phyloP scores from a whole-genome alignment of 2,329 filamentous ascomycete genomes.

The Paraphaeosphaeria sporulosa region DNA sequence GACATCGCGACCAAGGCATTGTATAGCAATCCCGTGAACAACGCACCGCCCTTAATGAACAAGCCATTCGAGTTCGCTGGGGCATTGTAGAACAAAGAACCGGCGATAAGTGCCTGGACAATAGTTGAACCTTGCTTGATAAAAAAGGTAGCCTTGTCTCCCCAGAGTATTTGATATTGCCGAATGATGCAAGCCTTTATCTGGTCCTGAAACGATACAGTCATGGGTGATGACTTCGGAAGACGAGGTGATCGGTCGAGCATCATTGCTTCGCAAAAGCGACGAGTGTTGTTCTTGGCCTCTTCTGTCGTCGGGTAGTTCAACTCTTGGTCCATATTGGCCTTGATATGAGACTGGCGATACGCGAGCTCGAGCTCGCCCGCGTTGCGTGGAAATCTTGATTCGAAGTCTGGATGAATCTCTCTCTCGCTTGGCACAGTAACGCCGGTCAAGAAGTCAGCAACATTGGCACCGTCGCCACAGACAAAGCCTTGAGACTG shows the following conservation, averaged over 20 bases:
- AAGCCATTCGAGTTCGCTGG: constrained; percentile 65
- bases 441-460: constrained; percentile 80
- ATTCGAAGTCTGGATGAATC: constrained; percentile 51
- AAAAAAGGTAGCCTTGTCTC: constrained; percentile 69
- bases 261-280: constrained; percentile 62
- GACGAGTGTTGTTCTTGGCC: constrained; percentile 45
- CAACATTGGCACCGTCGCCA: constrained; percentile 66
- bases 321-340: constrained; percentile 63
- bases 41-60: constrained; percentile 69
- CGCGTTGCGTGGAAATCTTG: constrained; percentile 52
- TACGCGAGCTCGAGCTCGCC: constrained; percentile 56
- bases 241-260: constrained; percentile 65
- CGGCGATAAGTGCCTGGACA: constrained; percentile 67
- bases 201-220: constrained; percentile 48
- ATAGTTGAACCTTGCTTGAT: constrained; percentile 68
- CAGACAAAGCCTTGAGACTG: constrained; percentile 68
- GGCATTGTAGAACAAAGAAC: constrained; percentile 73
- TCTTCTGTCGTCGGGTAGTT: constrained; percentile 63
- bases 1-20: constrained; percentile 70
- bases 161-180: constrained; percentile 71
- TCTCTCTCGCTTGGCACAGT: constrained; percentile 58
- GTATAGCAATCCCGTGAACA: constrained; percentile 70
- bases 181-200: constrained; percentile 64
- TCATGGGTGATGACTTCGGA: constrained; percentile 63
- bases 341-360: constrained; percentile 59